Evolutionary conservation across 2,329 filamentous ascomycete species (phyloP).

Genomic region (Penicillium digitatum): DNA sequence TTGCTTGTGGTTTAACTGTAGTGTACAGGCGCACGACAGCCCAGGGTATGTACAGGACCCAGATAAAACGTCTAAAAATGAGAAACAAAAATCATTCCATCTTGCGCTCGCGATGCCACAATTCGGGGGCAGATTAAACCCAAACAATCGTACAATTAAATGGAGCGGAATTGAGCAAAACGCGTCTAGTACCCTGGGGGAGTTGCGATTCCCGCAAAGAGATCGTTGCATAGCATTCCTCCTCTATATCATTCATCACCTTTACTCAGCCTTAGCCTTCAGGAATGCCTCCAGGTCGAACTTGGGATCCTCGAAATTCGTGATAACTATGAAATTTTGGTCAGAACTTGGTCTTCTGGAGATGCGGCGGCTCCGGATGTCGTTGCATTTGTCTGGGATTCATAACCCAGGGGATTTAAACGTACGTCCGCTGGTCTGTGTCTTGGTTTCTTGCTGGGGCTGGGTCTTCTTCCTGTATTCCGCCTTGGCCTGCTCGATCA

Average conservation of each 20-base stretch:
- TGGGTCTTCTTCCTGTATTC: slow-evolving; percentile 78
- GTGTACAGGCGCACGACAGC: slow-evolving; percentile 39
- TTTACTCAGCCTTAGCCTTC: slow-evolving; percentile 55
- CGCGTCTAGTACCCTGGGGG: slow-evolving; percentile 33
- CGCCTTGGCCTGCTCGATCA: slow-evolving; percentile 90
- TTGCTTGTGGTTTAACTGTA: slow-evolving; percentile 37
- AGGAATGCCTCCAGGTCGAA: slow-evolving; percentile 91
- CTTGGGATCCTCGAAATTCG: slow-evolving; percentile 77
- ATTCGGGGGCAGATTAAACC: slow-evolving; percentile 38
- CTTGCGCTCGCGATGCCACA: slow-evolving; percentile 42
- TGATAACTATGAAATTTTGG: slow-evolving; percentile 52
- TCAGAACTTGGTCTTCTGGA: slow-evolving; percentile 11
- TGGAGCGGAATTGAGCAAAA: slow-evolving; percentile 32
- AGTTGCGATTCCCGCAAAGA: slow-evolving; percentile 32
- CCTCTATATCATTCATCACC: slow-evolving; percentile 22
- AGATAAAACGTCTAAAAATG: slow-evolving; percentile 40
- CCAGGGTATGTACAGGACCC: slow-evolving; percentile 43
- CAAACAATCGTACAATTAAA: slow-evolving; percentile 44
- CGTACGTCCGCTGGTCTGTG: slow-evolving; percentile 36
- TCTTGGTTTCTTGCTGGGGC: slow-evolving; percentile 46
- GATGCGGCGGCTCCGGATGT: slow-evolving; percentile 8
- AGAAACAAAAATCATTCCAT: slow-evolving; percentile 37
- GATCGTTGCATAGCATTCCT: slow-evolving; percentile 32
- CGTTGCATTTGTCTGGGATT: not conserved
- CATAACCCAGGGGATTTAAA: slow-evolving; percentile 6